Base-by-base conservation (phyloP, 2,329 filamentous ascomycete species). In the Dactylellina parvicollis region DNA sequence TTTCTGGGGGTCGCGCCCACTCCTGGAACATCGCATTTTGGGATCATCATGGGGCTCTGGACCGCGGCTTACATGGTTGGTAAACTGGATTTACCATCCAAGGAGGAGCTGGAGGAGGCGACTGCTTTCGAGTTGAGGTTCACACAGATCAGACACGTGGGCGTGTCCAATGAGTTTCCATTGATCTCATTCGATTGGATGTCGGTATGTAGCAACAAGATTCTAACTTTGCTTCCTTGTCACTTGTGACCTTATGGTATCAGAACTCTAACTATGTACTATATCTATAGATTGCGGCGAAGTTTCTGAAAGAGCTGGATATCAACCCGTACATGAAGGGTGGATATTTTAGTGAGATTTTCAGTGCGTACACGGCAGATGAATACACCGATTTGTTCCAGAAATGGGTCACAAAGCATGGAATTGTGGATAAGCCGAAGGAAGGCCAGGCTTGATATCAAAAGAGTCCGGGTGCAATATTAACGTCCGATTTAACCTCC, bases 251-350 rank as follows among this genome's bases (percentile, higher is more conserved):
- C n/a, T n/a, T n/a, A n/a, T n/a, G n/a, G n/a, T n/a, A n/a, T n/a
- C n/a, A n/a, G n/a, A n/a, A n/a, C n/a, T n/a, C n/a, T n/a, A n/a
- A n/a, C 5, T 18, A 12, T 50, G 20, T 34, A 44, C 5, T 20
- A 24, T 8, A 5, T 14, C 9, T 26, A 20, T 34, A 73, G 69
- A 66, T 73, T 47, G 54, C 30, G 46, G 36, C 69, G 12, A 22
- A 57, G 14, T 55, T 73, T 52, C 20, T 73, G 16, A 64, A 66
- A 26, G 69, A 73, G 22, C 20, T 49, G 2, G 69, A 54, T 8
- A 44, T 73, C 7, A 61, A 73, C 34, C 69, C 69, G 38, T 73
- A 66, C 12, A 73, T 66, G 69, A 73, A 73, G 46, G 42, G 34
- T 18, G 54, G 54, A 3, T 73, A 65, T 24, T 55, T 73, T 44